Evolutionary conservation across 2,329 filamentous ascomycete species (phyloP).

Genomic region (Paecilomyces variotii): DNA sequence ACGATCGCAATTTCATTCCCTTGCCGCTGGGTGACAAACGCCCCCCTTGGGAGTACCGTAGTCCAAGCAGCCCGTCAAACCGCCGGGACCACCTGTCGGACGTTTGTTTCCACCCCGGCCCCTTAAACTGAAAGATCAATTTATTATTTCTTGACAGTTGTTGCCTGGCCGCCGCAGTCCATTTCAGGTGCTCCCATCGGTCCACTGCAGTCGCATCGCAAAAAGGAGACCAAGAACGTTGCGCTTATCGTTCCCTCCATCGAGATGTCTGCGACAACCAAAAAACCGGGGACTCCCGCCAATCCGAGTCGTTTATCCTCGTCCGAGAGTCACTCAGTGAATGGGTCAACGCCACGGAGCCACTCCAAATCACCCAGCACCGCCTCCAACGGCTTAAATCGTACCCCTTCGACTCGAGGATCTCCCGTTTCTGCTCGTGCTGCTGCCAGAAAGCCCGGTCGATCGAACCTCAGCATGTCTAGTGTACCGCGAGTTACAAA

Average conservation of each 20-base stretch:
- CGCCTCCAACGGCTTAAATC: constrained; percentile 41
- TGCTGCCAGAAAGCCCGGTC: constrained; percentile 52
- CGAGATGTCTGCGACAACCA: constrained; percentile 36
- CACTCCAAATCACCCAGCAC: constrained; percentile 44
- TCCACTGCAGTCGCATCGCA: neutral
- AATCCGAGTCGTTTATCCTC: constrained; percentile 24
- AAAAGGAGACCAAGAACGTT: neutral
- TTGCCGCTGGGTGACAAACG: neutral
- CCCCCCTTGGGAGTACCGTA: neutral
- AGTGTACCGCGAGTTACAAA: constrained; percentile 38
- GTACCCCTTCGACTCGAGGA: constrained; percentile 57
- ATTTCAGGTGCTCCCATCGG: neutral
- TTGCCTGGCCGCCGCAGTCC: neutral
- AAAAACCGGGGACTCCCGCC: constrained; percentile 32
- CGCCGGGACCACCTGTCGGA: neutral
- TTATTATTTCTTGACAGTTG: neutral
- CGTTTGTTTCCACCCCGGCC: neutral
- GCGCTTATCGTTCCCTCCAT: constrained; percentile 5
- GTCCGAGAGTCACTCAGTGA: constrained; percentile 20
- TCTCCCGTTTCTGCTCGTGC: constrained; percentile 63
- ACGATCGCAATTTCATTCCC: neutral
- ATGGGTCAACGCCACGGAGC: constrained; percentile 29
- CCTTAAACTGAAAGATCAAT: neutral
- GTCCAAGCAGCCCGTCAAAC: neutral
- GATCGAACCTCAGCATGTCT: constrained; percentile 36